Conservation (phyloP, 1,284 basidiomycete species). For the Sparassis latifolia region DNA sequence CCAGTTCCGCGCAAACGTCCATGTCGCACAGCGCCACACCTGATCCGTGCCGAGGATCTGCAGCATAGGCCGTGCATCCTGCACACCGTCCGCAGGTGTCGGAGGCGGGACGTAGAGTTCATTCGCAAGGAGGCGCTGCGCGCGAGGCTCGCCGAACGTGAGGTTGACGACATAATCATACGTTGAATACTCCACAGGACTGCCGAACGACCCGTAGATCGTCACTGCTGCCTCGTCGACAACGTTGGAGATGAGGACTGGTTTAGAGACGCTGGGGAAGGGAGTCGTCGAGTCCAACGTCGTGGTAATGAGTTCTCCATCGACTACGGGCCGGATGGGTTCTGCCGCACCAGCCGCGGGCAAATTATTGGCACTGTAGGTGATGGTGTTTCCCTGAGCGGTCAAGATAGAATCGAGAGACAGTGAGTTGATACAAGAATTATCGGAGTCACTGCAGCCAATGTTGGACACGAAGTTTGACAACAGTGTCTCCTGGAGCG, state of each 20-base stretch:
- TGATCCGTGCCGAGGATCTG: constrained; percentile 63
- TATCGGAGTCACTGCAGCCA: constrained; percentile 39
- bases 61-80: constrained; percentile 50
- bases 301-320: constrained; percentile 51
- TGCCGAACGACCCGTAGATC: constrained; percentile 42
- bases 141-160: constrained; percentile 45
- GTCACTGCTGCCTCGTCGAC: constrained; percentile 59
- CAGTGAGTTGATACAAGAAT: constrained; percentile 45
- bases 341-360: constrained; percentile 46
- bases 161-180: constrained; percentile 36
- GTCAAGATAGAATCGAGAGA: constrained; percentile 46
- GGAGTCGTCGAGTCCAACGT: constrained; percentile 50
- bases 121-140: constrained; percentile 40
- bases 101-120: constrained; percentile 41
- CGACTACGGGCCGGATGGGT: constrained; percentile 57
- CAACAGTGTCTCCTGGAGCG: constrained; percentile 51
- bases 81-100: constrained; percentile 21
- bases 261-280: constrained; percentile 53
- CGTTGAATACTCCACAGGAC: constrained; percentile 32
- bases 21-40: constrained; percentile 63
- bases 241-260: constrained; percentile 66
- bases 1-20: constrained; percentile 67
- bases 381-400: constrained; percentile 39
- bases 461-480: constrained; percentile 44
- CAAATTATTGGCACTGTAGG: constrained; percentile 36